Evolutionary conservation across 257 asterid genomes (phyloP).

Genomic region (Nicotiana tabacum): DNA sequence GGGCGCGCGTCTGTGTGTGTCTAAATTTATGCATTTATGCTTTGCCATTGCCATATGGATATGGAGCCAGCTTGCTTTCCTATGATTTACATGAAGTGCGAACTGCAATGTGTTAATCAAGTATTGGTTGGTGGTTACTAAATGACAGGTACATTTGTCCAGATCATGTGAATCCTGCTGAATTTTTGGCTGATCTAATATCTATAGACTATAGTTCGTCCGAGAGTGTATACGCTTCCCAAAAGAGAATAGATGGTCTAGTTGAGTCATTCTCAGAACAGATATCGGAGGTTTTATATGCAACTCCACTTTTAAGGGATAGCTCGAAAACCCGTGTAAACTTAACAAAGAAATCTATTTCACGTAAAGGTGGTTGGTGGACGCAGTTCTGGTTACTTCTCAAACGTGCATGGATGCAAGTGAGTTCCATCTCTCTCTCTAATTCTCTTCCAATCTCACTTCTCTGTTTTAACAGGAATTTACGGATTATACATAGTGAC

Average conservation of each 20-base stretch:
- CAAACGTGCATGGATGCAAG: conserved; percentile 99
- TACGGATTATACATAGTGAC: background rate
- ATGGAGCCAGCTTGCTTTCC: background rate
- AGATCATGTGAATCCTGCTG: conserved; percentile 94
- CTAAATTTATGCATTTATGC: background rate
- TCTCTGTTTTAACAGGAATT: background rate
- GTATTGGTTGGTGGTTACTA: conserved; percentile 16
- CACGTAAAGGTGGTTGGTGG: conserved; percentile 79
- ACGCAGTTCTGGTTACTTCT: conserved; percentile 78
- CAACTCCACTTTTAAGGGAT: conserved; percentile 48
- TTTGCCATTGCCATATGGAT: background rate
- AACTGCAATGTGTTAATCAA: conserved; percentile 12
- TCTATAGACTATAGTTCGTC: conserved; percentile 86
- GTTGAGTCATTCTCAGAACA: conserved; percentile 75
- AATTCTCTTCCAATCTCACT: background rate
- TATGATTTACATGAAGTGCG: background rate
- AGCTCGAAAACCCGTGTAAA: conserved; percentile 27
- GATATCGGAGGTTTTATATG: conserved; percentile 52
- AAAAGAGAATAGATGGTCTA: conserved; percentile 74
- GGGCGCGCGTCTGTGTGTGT: background rate
- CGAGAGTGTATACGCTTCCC: conserved; percentile 69
- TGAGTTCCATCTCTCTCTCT: conserved; percentile 13
- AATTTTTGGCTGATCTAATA: conserved; percentile 96
- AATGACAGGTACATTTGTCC: conserved; percentile 77
- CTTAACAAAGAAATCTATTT: conserved; percentile 36